Evolutionary conservation across 2,329 filamentous ascomycete species (phyloP).

Genomic region (Pyricularia grisea): DNA sequence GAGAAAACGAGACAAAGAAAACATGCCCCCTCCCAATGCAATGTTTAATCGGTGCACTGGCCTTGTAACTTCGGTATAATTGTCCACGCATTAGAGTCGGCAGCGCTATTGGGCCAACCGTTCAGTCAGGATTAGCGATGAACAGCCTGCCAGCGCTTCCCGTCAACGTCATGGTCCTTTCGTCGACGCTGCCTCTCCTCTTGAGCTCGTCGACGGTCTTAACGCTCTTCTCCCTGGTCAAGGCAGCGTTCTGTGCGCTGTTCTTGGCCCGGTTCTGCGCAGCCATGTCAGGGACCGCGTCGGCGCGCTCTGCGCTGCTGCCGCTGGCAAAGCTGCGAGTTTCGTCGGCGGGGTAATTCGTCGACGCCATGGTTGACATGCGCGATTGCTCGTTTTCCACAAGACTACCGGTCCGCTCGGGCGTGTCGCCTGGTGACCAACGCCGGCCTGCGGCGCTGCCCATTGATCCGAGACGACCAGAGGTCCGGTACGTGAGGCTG

Average conservation of each 20-base stretch:
- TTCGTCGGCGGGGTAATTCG: constrained; percentile 17
- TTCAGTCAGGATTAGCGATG: constrained; percentile 74
- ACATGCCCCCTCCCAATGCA: neutral
- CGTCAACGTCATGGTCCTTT: constrained; percentile 67
- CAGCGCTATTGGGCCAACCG: neutral
- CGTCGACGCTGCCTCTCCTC: constrained; percentile 74
- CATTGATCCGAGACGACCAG: constrained; percentile 28
- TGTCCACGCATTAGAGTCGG: constrained; percentile 2
- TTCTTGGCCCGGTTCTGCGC: constrained; percentile 43
- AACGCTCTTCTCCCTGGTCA: constrained; percentile 55
- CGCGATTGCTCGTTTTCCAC: constrained; percentile 20
- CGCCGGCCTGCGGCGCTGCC: constrained; percentile 27
- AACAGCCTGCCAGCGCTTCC: constrained; percentile 55
- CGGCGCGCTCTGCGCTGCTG: constrained; percentile 51
- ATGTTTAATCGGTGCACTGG: neutral
- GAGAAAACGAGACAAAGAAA: neutral
- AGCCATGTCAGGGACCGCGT: constrained; percentile 50
- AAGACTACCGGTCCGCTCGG: constrained; percentile 44
- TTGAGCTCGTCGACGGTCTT: constrained; percentile 63
- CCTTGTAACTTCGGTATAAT: neutral
- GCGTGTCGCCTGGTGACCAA: constrained; percentile 46
- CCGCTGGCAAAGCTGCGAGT: constrained; percentile 43
- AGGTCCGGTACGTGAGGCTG: constrained; percentile 39
- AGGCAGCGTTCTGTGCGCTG: constrained; percentile 44
- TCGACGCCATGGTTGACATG: constrained; percentile 20